Base-by-base conservation (phyloP, 768 basidiomycete genomes). In the Panus rudis region DNA sequence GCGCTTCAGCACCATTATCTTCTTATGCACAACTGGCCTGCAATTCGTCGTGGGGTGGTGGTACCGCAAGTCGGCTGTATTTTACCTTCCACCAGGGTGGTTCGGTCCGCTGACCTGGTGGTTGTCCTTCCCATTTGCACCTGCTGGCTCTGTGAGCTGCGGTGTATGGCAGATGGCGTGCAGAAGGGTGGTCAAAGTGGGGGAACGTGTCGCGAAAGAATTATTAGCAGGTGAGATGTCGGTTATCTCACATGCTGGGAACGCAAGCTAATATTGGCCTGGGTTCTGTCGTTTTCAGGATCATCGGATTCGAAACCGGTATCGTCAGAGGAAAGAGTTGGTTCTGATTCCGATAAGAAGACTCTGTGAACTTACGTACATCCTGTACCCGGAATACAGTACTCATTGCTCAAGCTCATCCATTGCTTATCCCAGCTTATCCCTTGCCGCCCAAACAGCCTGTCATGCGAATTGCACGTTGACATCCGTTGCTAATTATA, bases 91-190 rank as follows among this genome's bases (percentile, higher is more conserved):
- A 3, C 67, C 73, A 24, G 83, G 83, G 22, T 98, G 93, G 93
- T 77, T 93, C 43, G 90, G 90, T 6, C 89, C 90, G 3, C 64
- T 92, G 24, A 78, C 71, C 6, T 96, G 93, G 92, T 83, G 85
- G 69, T 64, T 98, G 43, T 73, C 88, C 21, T 73, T 97, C 46
- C 94, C 94, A 38, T 92, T 90, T 52, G 94, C 93, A 16, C 94
- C 94, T 0, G 46, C 55, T 20, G 93, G 94, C 10, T 87, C 91
- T 10, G 84, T 99, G 47, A 91, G 90, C 53, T 90, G 92, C 31
- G 88, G 86, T 1, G 77, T 91, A 30, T 99, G 94, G 94, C 87
- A 92, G 57, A 89, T 96, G 81, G 87, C 91, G 6, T 93, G 92
- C 63, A 81, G 78, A 50, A 73, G 91, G 39, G 84, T 91, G n/a